Evolutionary conservation across 345 rosid genomes (phyloP).

Genomic region (Gynandropsis gynandra): DNA sequence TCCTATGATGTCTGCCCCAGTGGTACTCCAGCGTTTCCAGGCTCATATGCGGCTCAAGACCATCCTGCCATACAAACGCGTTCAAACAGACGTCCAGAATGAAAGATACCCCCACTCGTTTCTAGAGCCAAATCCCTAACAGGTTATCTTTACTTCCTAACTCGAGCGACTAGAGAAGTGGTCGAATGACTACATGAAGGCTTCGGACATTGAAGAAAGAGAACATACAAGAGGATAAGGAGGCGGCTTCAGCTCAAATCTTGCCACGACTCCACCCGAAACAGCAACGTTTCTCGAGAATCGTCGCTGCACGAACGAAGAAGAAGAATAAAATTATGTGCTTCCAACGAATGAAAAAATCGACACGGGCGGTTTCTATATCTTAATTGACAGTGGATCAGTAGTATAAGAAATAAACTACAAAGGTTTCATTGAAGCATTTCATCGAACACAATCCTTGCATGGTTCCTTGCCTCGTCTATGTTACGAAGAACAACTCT

Average conservation of each 20-base stretch:
- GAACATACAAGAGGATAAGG: conserved; percentile 72
- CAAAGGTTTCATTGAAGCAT: conserved; percentile 31
- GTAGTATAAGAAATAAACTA: background rate
- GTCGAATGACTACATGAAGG: no score
- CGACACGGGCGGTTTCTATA: background rate
- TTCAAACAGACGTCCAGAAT: conserved; percentile 4
- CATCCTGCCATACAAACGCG: conserved; percentile 36
- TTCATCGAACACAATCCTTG: conserved; percentile 45
- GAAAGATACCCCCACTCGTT: conserved; percentile 7
- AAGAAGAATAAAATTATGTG: background rate
- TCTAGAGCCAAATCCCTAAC: background rate
- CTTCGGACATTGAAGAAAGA: background rate
- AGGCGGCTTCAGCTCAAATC: conserved; percentile 72
- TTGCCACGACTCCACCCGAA: conserved; percentile 36
- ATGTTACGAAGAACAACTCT: no score
- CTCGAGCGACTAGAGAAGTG: no score
- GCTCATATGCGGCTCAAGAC: conserved; percentile 94
- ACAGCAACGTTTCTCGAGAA: conserved; percentile 28
- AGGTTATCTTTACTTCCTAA: background rate
- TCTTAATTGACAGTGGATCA: background rate
- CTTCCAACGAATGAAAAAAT: background rate
- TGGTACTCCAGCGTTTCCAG: conserved; percentile 69
- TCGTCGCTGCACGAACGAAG: conserved; percentile 31
- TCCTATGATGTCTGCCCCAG: conserved; percentile 92
- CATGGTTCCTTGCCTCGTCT: conserved; percentile 1